phyloP scores from a whole-genome alignment of 148 eudicot species.

The Cornus kousa region DNA sequence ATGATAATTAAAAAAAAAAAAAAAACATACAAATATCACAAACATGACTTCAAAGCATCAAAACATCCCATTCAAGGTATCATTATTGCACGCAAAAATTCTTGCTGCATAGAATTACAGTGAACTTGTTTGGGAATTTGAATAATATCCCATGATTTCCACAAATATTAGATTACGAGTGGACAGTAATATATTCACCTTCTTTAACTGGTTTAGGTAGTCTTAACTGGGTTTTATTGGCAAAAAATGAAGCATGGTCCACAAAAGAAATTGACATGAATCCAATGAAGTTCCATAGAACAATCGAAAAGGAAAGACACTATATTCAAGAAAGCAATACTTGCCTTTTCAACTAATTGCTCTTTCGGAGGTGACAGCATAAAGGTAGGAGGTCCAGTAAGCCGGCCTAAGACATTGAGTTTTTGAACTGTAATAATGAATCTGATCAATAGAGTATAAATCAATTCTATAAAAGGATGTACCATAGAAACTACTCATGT shows the following conservation, averaged over 20 bases:
- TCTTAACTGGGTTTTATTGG: neutral
- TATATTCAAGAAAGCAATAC: slow-evolving; percentile 12
- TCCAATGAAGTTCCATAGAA: neutral
- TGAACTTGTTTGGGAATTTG: neutral
- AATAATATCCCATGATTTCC: neutral
- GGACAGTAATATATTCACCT: neutral
- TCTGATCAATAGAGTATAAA: neutral
- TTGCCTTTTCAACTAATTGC: slow-evolving; percentile 76
- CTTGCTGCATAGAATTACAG: neutral
- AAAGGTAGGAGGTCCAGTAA: slow-evolving; percentile 37
- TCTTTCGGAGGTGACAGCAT: slow-evolving; percentile 61
- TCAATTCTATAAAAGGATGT: neutral
- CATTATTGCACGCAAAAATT: neutral
- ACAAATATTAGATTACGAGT: neutral
- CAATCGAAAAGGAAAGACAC: neutral
- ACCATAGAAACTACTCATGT: neutral
- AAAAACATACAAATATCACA: neutral
- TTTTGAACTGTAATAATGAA: slow-evolving; percentile 40
- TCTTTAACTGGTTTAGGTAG: neutral
- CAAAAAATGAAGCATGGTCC: neutral
- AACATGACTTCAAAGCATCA: neutral
- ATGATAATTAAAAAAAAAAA: neutral
- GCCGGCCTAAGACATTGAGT: slow-evolving; percentile 24
- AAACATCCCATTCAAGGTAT: neutral
- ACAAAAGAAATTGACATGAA: neutral